phyloP scores from a whole-genome alignment of 139 green algal genomes.

The Chlorella vulgaris region DNA sequence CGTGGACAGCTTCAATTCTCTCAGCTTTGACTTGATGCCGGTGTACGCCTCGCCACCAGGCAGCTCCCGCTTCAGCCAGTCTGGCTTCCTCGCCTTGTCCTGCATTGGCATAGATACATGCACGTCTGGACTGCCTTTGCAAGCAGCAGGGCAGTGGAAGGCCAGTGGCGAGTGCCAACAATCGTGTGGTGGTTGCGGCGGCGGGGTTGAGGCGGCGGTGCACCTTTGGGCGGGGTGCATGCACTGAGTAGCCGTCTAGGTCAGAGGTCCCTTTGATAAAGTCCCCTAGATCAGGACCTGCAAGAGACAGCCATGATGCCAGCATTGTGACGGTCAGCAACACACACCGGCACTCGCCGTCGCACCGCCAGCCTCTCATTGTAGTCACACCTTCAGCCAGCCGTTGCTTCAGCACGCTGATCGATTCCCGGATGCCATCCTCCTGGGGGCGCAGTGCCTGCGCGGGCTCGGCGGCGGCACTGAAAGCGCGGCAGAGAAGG shows the following conservation, averaged over 20 bases:
- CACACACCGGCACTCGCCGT: background rate
- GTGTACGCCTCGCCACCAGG: constrained; percentile 87
- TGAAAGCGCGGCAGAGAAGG: constrained; percentile 8
- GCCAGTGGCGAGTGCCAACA: background rate
- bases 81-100: constrained; percentile 90
- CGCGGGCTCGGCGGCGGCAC: constrained; percentile 21
- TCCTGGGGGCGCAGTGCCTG: background rate
- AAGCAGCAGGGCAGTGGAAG: background rate
- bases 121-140: no score
- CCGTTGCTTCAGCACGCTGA: constrained; percentile 41
- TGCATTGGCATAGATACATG: constrained; percentile 41
- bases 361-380: background rate
- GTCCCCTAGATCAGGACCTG: constrained; percentile 76
- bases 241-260: constrained; percentile 75
- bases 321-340: background rate
- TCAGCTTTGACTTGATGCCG: constrained; percentile 90
- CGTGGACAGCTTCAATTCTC: constrained; percentile 95
- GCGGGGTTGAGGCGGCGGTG: background rate
- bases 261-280: constrained; percentile 67
- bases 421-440: background rate
- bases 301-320: background rate
- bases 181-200: background rate
- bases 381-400: constrained; percentile 44
- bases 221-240: constrained; percentile 81
- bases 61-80: constrained; percentile 96